Evolutionary conservation across 176 grass and related monocot genomes (phyloP).

Genomic region (Oryza meyeriana): DNA sequence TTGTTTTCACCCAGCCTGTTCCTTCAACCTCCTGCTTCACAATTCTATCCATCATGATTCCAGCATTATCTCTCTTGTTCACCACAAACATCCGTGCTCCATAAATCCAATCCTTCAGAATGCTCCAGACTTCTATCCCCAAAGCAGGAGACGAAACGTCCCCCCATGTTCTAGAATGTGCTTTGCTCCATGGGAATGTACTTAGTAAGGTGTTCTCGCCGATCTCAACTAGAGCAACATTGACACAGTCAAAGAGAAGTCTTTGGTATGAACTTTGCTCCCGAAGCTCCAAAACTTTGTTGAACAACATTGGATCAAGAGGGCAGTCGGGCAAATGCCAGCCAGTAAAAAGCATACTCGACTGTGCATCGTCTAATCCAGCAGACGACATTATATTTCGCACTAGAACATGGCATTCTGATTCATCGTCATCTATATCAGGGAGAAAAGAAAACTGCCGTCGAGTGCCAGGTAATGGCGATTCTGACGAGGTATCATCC

Average conservation of each 20-base stretch:
- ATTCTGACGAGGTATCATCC: constrained; percentile 43
- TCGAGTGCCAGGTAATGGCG: neutral
- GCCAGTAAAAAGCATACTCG: constrained; percentile 39
- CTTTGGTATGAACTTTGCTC: constrained; percentile 60
- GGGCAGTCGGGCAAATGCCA: constrained; percentile 74
- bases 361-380: constrained; percentile 42
- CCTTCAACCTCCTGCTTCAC: constrained; percentile 68
- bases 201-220: constrained; percentile 45
- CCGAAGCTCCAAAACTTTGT: constrained; percentile 52
- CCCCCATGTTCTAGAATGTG: constrained; percentile 1
- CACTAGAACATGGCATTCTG: constrained; percentile 63
- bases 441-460: constrained; percentile 17
- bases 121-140: constrained; percentile 54
- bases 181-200: constrained; percentile 49
- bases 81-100: constrained; percentile 34
- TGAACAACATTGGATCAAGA: constrained; percentile 57
- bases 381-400: constrained; percentile 70
- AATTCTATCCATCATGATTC: constrained; percentile 44
- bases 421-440: constrained; percentile 41
- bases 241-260: constrained; percentile 81
- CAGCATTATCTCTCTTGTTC: constrained; percentile 36
- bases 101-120: constrained; percentile 65
- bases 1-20: constrained; percentile 47
- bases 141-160: constrained; percentile 22
- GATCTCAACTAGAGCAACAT: constrained; percentile 63